Conservation (phyloP, 139 green algal species). For the Raphidocelis subcapitata region DNA sequence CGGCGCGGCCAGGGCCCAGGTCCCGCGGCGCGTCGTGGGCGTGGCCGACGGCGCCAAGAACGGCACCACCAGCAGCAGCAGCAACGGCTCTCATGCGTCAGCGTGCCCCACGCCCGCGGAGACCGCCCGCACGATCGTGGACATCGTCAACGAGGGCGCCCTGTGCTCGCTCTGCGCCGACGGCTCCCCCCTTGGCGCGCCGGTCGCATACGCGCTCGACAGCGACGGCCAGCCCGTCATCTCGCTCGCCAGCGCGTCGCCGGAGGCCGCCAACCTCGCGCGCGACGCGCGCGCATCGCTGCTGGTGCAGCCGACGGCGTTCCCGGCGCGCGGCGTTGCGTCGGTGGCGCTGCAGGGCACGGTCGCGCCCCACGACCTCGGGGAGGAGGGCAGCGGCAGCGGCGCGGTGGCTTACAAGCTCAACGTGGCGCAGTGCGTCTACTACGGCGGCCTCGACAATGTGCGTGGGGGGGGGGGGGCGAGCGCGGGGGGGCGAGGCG, state of each 20-base stretch:
- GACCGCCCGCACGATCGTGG: constrained; percentile 66
- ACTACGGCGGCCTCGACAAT: constrained; percentile 55
- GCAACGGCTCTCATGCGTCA: constrained; percentile 8
- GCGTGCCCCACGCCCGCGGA: constrained; percentile 48
- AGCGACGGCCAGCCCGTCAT: constrained; percentile 68
- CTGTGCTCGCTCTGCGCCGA: constrained; percentile 59
- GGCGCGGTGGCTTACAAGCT: constrained; percentile 20
- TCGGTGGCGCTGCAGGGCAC: constrained; percentile 73
- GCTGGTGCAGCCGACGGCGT: constrained; percentile 74
- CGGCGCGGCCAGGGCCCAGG: no score
- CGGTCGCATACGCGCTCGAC: constrained; percentile 78
- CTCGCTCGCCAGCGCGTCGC: constrained; percentile 53
- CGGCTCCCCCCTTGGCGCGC: constrained; percentile 65
- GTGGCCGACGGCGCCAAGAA: background rate
- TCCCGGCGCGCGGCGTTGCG: constrained; percentile 72
- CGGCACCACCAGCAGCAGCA: background rate
- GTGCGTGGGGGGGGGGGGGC: constrained; percentile 15
- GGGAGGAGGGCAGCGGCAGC: background rate
- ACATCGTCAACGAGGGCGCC: constrained; percentile 60
- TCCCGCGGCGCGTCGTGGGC: no score
- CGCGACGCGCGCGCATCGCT: constrained; percentile 64
- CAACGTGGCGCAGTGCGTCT: constrained; percentile 42
- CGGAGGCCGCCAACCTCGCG: constrained; percentile 77
- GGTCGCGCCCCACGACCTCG: constrained; percentile 27
- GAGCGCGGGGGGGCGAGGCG: no score